Evolutionary conservation across 495 filamentous ascomycete species (phyloP), one percentile per base, ranked within the genome.

Genomic region (Sordaria brevicollis): DNA sequence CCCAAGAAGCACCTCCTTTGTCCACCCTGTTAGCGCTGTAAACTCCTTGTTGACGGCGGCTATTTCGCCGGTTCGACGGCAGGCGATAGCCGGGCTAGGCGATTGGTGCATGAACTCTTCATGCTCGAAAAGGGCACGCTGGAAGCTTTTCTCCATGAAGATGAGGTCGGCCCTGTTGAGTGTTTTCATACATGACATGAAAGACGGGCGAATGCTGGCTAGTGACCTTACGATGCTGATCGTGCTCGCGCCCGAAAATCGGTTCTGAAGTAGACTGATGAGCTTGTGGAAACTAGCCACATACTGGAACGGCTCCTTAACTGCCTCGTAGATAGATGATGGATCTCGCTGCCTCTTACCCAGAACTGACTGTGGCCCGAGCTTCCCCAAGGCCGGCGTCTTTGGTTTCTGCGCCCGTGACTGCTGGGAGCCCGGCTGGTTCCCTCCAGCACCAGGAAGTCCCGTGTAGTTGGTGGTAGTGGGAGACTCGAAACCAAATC

Each of bases 91-190:
- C 17, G 95, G 95, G 29, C 93, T 96, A 38, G 92, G 92, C 70
- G 88, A 91, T 65, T 90, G 88, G 69, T 91, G 89, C 84, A 96
- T 92, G 74, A 93, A 94, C 69, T 95, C 92, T 71, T 98, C 92
- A 73, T 96, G 95, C 75, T 96, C 93, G 77, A 90, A 92, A 13
- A 99, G 84, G 1, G 91, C 93, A 41, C 95, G 91, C 77, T 99
- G 95, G 76, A 98, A 92, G 76, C 91, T 94, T 78, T 96, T 94
- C 79, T 99, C 95, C 92, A 95, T 96, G 81, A 97, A 97, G 29
- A 99, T 89, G 21, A 98, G 86, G 77, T 99, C 95, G 75, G 94
- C 88, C 34, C 88, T 83, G 69, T 92, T 93, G 38, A 98, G 82
- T 3, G 90, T 92, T 71, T 90, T 90, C 29, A 91, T 94, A 68